phyloP scores from a whole-genome alignment of 139 green algal genomes.

The Haematococcus lacustris region DNA sequence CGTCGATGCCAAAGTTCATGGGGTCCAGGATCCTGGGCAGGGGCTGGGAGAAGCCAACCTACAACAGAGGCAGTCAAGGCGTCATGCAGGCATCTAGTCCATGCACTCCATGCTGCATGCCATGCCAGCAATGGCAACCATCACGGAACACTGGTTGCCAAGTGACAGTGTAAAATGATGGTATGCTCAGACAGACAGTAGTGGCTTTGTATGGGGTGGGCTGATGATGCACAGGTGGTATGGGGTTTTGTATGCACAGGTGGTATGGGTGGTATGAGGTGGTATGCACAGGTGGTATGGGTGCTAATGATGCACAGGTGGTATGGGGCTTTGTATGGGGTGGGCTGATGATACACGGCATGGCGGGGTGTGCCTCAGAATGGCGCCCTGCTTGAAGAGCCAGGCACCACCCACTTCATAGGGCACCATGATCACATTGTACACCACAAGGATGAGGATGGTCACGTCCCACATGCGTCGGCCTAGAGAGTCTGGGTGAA shows the following conservation, averaged over 20 bases:
- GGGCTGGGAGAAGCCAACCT: constrained; percentile 16
- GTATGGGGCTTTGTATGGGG: too few species aligned
- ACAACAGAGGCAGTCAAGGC: background rate
- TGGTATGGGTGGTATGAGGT: too few species aligned
- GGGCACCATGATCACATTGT: constrained; percentile 40
- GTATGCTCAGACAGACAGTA: background rate
- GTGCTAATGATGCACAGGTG: too few species aligned
- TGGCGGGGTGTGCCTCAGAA: background rate
- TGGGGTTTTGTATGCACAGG: too few species aligned
- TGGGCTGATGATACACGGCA: too few species aligned
- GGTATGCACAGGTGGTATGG: too few species aligned
- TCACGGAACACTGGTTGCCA: background rate
- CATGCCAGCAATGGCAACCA: background rate
- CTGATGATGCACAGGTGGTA: background rate
- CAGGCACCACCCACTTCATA: constrained; percentile 9
- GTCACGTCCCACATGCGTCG: constrained; percentile 42
- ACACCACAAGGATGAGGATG: constrained; percentile 50
- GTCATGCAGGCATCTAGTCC: background rate
- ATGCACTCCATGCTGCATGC: background rate
- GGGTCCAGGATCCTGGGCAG: constrained; percentile 10
- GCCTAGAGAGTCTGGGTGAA: constrained; percentile 19
- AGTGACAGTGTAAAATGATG: background rate
- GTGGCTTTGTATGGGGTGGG: background rate
- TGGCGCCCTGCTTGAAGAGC: background rate
- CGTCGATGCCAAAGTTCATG: constrained; percentile 38